Evolutionary conservation across 495 filamentous ascomycete genomes (phyloP).

Genomic region (Copromyces sp.): DNA sequence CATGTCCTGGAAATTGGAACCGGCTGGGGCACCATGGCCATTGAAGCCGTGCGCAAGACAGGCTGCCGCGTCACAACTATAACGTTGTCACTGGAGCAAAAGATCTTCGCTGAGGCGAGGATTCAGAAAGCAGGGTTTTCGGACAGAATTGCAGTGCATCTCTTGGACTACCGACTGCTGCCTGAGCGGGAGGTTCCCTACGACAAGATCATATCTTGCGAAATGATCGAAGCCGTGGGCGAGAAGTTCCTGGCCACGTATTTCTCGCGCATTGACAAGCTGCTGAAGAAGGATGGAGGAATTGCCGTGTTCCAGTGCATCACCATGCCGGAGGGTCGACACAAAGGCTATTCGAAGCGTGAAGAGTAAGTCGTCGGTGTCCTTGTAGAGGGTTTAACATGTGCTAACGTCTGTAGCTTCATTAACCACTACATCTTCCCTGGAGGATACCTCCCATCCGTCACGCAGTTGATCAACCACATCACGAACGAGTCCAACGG

Average conservation of each 20-base stretch:
- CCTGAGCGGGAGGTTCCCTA: slow-evolving; percentile 42
- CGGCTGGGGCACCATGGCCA: slow-evolving; percentile 60
- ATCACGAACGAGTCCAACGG: slow-evolving; percentile 48
- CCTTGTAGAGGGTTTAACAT: neutral
- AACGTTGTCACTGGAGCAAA: slow-evolving; percentile 53
- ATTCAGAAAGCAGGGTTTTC: slow-evolving; percentile 43
- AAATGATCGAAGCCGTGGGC: slow-evolving; percentile 70
- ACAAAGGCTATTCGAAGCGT: slow-evolving; percentile 34
- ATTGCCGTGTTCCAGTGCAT: slow-evolving; percentile 67
- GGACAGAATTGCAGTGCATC: slow-evolving; percentile 44
- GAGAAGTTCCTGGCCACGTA: slow-evolving; percentile 51
- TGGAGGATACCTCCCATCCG: slow-evolving; percentile 59
- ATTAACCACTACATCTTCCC: slow-evolving; percentile 69
- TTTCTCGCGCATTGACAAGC: slow-evolving; percentile 45
- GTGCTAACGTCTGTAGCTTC: slow-evolving; percentile 35
- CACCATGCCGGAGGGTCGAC: slow-evolving; percentile 55
- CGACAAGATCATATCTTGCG: slow-evolving; percentile 61
- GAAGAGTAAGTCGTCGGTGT: slow-evolving; percentile 29
- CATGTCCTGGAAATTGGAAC: slow-evolving; percentile 62
- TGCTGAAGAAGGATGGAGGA: slow-evolving; percentile 53
- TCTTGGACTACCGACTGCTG: slow-evolving; percentile 52
- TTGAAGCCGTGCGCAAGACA: slow-evolving; percentile 47
- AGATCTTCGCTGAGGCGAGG: slow-evolving; percentile 46
- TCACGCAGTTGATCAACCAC: slow-evolving; percentile 49
- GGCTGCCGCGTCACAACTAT: slow-evolving; percentile 54